These are phyloP conservation scores for Chaetoceros tenuissimus DNA, from an alignment of 108 stramenopile genomes.

Conservation along the genomic window DNA sequence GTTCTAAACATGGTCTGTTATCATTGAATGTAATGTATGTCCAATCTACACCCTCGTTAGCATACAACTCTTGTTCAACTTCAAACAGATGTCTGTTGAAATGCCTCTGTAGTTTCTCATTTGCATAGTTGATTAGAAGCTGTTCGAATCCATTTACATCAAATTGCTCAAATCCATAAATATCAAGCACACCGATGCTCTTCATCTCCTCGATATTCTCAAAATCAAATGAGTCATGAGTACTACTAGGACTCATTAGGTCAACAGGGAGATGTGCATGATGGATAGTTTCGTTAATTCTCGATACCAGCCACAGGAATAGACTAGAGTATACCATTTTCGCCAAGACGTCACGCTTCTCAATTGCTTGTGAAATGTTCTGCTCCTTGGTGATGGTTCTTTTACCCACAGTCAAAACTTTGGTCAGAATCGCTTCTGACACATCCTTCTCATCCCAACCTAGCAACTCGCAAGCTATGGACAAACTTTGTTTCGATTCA, in stretches of 20 bases:
- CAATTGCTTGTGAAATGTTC: conserved; percentile 69
- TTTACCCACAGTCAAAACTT: conserved; percentile 55
- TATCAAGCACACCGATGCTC: conserved; percentile 91
- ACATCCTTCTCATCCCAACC: conserved; percentile 57
- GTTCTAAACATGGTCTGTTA: conserved; percentile 93
- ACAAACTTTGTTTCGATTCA: conserved; percentile 29
- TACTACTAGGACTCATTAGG: conserved; percentile 20
- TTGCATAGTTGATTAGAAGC: conserved; percentile 93
- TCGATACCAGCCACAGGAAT: conserved; percentile 90
- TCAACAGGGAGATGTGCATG: conserved; percentile 15
- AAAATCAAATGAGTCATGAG: conserved; percentile 23
- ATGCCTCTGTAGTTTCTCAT: conserved; percentile 88
- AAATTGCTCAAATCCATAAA: conserved; percentile 96
- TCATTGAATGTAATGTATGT: conserved; percentile 96
- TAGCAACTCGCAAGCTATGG: conserved; percentile 57
- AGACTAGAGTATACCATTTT: conserved; percentile 85
- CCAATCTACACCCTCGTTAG: conserved; percentile 94
- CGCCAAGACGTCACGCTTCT: conserved; percentile 90
- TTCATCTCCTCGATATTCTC: conserved; percentile 8
- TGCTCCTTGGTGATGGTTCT: conserved; percentile 80
- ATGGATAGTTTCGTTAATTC: conserved; percentile 68
- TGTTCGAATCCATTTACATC: conserved; percentile 93
- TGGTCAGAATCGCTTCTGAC: conserved; percentile 72
- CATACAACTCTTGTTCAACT: conserved; percentile 89
- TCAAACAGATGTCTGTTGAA: conserved; percentile 95